Conservation (phyloP, 345 rosid species). For the Viola odorata region DNA sequence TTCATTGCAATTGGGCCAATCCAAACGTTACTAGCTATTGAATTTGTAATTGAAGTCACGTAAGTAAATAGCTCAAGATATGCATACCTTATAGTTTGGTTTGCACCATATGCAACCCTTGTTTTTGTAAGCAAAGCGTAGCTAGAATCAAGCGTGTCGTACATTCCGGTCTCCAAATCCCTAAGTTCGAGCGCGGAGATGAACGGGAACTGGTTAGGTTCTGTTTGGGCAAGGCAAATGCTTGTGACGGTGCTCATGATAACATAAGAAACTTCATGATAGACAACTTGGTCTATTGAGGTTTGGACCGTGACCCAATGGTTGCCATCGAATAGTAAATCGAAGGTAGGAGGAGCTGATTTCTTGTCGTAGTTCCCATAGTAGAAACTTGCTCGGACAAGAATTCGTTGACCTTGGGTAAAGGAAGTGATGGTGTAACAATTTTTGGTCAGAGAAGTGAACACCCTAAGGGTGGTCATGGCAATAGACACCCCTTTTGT, state of each 20-base stretch:
- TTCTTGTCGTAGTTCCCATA: conserved; percentile 26
- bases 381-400: conserved; percentile 21
- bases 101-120: conserved; percentile 14
- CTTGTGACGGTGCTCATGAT: conserved; percentile 9
- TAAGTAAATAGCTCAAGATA: too few relatives aligned
- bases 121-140: conserved; percentile 7
- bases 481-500: neutral
- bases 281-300: neutral
- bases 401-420: conserved; percentile 4
- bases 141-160: neutral
- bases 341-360: conserved; percentile 22
- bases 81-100: conserved; percentile 2
- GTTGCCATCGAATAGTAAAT: conserved; percentile 23
- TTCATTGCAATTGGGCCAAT: neutral
- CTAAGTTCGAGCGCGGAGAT: conserved; percentile 26
- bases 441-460: conserved; percentile 23
- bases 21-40: neutral
- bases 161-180: conserved; percentile 18
- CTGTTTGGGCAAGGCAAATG: conserved; percentile 28
- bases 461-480: conserved; percentile 21
- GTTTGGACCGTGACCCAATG: conserved; percentile 19
- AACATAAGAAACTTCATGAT: conserved; percentile 14
- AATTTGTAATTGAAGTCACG: too few relatives aligned
- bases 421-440: conserved; percentile 7
- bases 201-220: conserved; percentile 25